Percentiles rank a stretch among this genome's conserved stretches.
Evolutionary conservation across 495 filamentous ascomycete species (phyloP).

Genomic region (Lophiostoma macrostomum): DNA sequence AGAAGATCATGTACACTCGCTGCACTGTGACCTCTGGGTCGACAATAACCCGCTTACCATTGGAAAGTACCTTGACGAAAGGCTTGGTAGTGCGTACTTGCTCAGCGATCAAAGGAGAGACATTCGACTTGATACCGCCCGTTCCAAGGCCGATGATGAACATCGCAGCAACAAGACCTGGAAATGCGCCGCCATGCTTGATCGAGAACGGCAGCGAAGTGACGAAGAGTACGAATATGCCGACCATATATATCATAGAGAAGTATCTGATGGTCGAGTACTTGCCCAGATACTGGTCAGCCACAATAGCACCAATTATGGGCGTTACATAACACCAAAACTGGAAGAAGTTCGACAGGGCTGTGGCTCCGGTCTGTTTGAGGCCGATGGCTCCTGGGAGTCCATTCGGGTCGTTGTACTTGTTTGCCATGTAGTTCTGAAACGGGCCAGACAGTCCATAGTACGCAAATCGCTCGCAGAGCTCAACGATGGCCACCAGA

Average conservation of each 20-base stretch:
- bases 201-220: conserved; percentile 39
- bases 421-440: conserved; percentile 36
- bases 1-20: conserved; percentile 65
- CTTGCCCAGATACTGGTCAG: conserved; percentile 64
- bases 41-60: conserved; percentile 70
- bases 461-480: conserved; percentile 34
- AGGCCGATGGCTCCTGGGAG: conserved; percentile 37
- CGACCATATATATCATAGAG: conserved; percentile 44
- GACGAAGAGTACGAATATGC: conserved; percentile 42
- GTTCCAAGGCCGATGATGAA: conserved; percentile 58
- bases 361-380: conserved; percentile 53
- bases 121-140: conserved; percentile 75
- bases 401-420: conserved; percentile 29
- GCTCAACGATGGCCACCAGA: conserved; percentile 32
- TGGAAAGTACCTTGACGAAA: conserved; percentile 47
- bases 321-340: conserved; percentile 61
- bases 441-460: conserved; percentile 32
- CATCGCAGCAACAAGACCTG: conserved; percentile 42
- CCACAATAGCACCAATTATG: conserved; percentile 54
- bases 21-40: conserved; percentile 73
- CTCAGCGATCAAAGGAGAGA: conserved; percentile 66
- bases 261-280: conserved; percentile 64
- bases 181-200: conserved; percentile 32
- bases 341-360: conserved; percentile 59
- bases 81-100: conserved; percentile 63